Evolutionary conservation across 495 filamentous ascomycete species (phyloP), one percentile per base, ranked within the genome.

Genomic region (Cercophora sp.): DNA sequence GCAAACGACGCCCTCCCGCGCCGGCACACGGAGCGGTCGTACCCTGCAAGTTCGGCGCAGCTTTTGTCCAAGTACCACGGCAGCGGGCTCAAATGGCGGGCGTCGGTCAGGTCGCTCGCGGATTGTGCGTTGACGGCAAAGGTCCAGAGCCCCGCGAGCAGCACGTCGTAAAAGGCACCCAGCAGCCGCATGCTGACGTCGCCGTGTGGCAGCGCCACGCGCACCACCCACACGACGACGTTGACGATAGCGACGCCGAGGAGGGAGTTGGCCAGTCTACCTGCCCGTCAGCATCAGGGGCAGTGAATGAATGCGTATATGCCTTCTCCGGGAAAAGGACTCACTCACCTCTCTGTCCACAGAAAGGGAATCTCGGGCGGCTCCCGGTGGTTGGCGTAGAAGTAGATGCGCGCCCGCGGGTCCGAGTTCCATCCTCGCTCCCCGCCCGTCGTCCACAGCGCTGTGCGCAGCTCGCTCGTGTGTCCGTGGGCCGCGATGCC

Each of bases 381-480:
- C 23, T 61, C 32, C 20, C 50, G 11, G 25, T 63, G 57, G 46
- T 66, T 66, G n/a, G 57, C 60, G 32, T 66, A 63, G 26, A 59
- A 63, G 51, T 66, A 66, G 27, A 66, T 63, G n/a, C 60, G 35
- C 9, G 51, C 27, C 19, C 45, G 42, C 0, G 63, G 63, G 45
- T 66, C 55, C 1, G 63, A 66, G 25, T 66, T 66, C 58, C 61
- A 66, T 9, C 51, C 47, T 23, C 55, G 48, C 23, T 56, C 48
- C 2, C 60, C 63, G 6, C 63, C 60, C 6, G 54, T 54, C 25
- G 46, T 31, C 63, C 60, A 63, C n/a, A 66, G 41, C n/a, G 42
- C 50, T 36, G 40, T 57, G 16, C 60, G 34, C 48, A 42, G 18
- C 4, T 39, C 35, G 20, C 3, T 8, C 10, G 8, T 34, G 31